These are phyloP conservation scores for Neurospora discreta DNA, from an alignment of 495 filamentous ascomycete genomes.

Conservation along the genomic window DNA sequence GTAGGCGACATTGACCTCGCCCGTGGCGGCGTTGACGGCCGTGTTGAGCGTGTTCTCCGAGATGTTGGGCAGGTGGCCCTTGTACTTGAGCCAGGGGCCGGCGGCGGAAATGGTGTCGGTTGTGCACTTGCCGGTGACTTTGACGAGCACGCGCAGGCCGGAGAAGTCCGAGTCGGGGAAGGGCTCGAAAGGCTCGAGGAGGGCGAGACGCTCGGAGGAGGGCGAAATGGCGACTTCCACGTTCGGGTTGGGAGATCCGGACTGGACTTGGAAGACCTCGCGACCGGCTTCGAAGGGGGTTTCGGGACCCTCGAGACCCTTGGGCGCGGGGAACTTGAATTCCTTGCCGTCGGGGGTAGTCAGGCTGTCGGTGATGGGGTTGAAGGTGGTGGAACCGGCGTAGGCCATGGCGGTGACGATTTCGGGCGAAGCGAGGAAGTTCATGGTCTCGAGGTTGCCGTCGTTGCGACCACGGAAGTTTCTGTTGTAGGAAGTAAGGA, in stretches of 20 bases:
- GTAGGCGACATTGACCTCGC: conserved; percentile 83
- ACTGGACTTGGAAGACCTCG: conserved; percentile 59
- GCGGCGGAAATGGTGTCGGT: conserved; percentile 98
- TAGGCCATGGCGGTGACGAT: conserved; percentile 94
- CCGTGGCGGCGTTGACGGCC: conserved; percentile 82
- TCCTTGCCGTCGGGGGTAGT: conserved; percentile 66
- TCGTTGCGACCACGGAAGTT: conserved; percentile 98
- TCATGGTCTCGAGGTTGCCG: conserved; percentile 92
- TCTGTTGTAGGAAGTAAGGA: conserved; percentile 94
- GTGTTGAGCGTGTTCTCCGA: conserved; percentile 91
- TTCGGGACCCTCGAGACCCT: conserved; percentile 63
- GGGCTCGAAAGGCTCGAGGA: conserved; percentile 80
- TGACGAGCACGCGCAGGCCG: conserved; percentile 73
- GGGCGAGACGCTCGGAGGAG: conserved; percentile 73
- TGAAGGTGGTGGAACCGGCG: conserved; percentile 87
- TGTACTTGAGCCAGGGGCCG: conserved; percentile 97
- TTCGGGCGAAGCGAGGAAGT: conserved; percentile 94
- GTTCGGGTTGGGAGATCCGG: conserved; percentile 53
- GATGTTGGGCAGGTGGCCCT: conserved; percentile 97
- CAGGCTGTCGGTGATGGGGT: conserved; percentile 82
- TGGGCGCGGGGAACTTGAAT: conserved; percentile 80
- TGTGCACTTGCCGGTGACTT: conserved; percentile 93
- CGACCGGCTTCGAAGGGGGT: conserved; percentile 74
- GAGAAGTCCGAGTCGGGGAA: conserved; percentile 70
- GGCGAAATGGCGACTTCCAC: conserved; percentile 67